phyloP scores from a whole-genome alignment of 495 filamentous ascomycete species.

The Talaromyces ruber region DNA sequence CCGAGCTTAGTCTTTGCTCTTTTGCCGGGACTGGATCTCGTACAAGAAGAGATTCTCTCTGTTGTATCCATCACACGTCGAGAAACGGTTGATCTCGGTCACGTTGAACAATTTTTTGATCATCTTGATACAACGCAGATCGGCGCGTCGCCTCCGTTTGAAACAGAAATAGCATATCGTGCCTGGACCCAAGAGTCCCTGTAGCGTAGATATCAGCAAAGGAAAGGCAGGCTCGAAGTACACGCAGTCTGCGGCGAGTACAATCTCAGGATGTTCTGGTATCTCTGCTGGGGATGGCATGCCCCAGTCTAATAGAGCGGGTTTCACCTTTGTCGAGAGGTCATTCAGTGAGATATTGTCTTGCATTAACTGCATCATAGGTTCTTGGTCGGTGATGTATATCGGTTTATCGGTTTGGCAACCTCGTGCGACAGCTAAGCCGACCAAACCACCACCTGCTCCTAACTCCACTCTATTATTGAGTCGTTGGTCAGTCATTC shows the following conservation, averaged over 20 bases:
- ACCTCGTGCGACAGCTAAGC: conserved; percentile 34
- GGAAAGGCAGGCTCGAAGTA: conserved; percentile 97
- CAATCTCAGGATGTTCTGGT: conserved; percentile 52
- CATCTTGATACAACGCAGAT: conserved; percentile 62
- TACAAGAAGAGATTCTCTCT: conserved; percentile 59
- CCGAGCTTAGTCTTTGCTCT: not conserved
- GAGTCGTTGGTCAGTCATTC: conserved; percentile 5
- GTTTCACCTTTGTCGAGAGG: conserved; percentile 49
- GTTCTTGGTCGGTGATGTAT: conserved; percentile 75
- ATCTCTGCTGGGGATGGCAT: conserved; percentile 25
- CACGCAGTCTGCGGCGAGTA: conserved; percentile 92
- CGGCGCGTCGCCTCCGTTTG: conserved; percentile 75
- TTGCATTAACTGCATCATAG: conserved; percentile 76
- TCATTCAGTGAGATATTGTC: conserved; percentile 75
- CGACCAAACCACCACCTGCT: conserved; percentile 84
- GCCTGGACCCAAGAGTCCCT: conserved; percentile 46
- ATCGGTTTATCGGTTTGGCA: conserved; percentile 36
- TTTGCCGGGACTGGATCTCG: conserved; percentile 33
- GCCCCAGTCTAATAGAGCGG: conserved; percentile 69
- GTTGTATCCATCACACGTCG: conserved; percentile 47
- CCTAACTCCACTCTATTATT: conserved; percentile 74
- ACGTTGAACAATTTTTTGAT: conserved; percentile 57
- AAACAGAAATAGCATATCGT: conserved; percentile 89
- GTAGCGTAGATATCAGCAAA: conserved; percentile 70
- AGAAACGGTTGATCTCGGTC: conserved; percentile 52